Conservation (phyloP, 1,284 basidiomycete species). For the Cryptococcus jaspeensis region DNA sequence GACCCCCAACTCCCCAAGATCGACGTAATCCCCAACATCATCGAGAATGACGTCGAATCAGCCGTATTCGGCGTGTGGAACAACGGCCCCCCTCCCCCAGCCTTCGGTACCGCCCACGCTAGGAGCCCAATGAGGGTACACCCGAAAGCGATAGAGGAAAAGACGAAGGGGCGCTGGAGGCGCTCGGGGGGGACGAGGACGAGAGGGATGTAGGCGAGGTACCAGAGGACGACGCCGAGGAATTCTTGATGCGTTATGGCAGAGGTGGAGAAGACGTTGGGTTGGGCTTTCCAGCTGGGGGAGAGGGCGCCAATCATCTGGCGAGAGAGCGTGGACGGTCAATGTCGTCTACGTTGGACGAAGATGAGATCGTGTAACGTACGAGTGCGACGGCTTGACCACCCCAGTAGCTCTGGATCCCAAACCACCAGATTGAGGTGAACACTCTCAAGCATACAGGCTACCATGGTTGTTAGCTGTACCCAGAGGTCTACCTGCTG, state of each 20-base stretch:
- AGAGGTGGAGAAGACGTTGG: conserved; percentile 16
- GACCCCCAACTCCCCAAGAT: conserved; percentile 30
- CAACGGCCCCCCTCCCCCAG: conserved; percentile 31
- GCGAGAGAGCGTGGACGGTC: neutral
- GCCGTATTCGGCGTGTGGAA: conserved; percentile 28
- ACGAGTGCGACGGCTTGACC: conserved; percentile 29
- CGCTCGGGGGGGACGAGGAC: conserved; percentile 34
- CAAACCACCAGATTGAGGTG: conserved; percentile 31
- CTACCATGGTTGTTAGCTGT: neutral
- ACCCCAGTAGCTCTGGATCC: conserved; percentile 33
- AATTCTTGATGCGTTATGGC: conserved; percentile 31
- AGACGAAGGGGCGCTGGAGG: conserved; percentile 33
- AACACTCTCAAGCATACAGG: conserved; percentile 28
- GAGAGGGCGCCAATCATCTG: conserved; percentile 31
- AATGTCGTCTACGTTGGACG: neutral
- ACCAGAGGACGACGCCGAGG: conserved; percentile 32
- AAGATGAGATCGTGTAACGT: too few relatives aligned
- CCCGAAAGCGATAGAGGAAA: conserved; percentile 27
- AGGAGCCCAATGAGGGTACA: conserved; percentile 33
- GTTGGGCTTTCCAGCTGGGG: conserved; percentile 24
- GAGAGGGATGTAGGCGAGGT: conserved; percentile 32
- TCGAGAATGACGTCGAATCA: conserved; percentile 21
- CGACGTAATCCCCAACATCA: conserved; percentile 37
- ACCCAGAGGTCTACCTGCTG: neutral
- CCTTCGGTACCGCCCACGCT: conserved; percentile 27